A percentile compares a stretch with the other conserved stretches of the same genome.
These are phyloP conservation scores for Melaleuca alternifolia DNA, from an alignment of 345 rosid species.

Conservation along the genomic window DNA sequence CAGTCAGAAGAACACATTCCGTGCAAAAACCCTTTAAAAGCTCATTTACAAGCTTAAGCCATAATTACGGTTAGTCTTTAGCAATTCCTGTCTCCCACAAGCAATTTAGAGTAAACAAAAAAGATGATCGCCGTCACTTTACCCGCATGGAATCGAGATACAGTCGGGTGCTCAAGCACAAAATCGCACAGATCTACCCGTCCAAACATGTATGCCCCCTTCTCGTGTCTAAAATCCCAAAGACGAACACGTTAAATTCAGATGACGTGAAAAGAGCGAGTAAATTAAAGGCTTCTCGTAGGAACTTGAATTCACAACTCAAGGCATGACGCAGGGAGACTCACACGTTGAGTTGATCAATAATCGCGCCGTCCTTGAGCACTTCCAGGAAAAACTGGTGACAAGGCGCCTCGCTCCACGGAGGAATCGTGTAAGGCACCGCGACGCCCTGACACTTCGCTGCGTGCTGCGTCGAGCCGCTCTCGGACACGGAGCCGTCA, in stretches of 20 bases:
- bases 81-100: neutral
- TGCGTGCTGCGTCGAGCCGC: neutral
- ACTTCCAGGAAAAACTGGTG: conserved; percentile 63
- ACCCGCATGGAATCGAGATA: conserved; percentile 98
- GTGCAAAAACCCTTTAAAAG: neutral
- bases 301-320: neutral
- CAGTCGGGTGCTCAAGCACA: conserved; percentile 76
- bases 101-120: neutral
- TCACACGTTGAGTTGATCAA: conserved; percentile 54
- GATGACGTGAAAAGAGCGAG: neutral
- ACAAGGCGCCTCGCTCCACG: conserved; percentile 77
- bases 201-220: conserved; percentile 97
- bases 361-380: conserved; percentile 76
- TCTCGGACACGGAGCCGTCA: neutral
- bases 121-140: neutral
- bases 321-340: neutral
- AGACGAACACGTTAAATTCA: neutral
- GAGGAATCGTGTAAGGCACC: conserved; percentile 80
- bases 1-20: neutral
- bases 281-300: neutral
- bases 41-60: neutral
- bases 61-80: neutral
- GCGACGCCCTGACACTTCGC: neutral
- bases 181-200: conserved; percentile 83
- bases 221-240: conserved; percentile 34